Evolutionary conservation across 169 alveolate species (phyloP), one percentile per base, ranked within the genome.

Genomic region (Plasmodium gaboni): DNA sequence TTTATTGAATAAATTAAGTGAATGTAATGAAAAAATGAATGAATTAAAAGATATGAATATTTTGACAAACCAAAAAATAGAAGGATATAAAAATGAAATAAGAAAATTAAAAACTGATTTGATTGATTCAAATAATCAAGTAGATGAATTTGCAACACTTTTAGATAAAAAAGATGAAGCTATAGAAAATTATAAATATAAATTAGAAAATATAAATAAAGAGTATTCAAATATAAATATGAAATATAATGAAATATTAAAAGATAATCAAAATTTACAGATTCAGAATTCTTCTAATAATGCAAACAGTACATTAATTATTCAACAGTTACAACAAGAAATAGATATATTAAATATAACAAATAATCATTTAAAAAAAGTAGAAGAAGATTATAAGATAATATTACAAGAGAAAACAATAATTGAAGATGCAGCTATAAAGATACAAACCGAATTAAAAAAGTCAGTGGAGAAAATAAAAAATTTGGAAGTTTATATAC

Each of bases 281-380:
- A 53, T 80, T 55, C 67, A 26, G 2, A 80, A 80, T 55, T 38
- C 90, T 1, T 80, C 90, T 6, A 70, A 80, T 12, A 80, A 57
- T 68, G 90, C 90, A 1, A 80, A 80, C 22, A 80, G 73, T 24
- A 38, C 85, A 28, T 68, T 80, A 24, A 69, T 80, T 46, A 80
- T 80, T 53, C 90, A 80, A 24, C 90, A 80, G 24, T 60, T 80
- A n/a, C 90, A 80, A 71, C 90, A 80, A 50, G 90, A 80, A 69
- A 80, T 80, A 17, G 48, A 80, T 22, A 51, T 80, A 42, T 71
- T 80, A 32, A 80, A 50, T 42, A 63, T 80, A 22, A 80, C 80
- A 10, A 80, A 80, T 68, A 80, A 24, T 57, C 90, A 80, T 46
- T 68, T 80, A 71, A 53, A 67, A 80, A 80, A 80, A 68, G 44